Evolutionary conservation across 192 early-diverging fungal species (phyloP).

Genomic region (Phycomyces blakesleeanus): DNA sequence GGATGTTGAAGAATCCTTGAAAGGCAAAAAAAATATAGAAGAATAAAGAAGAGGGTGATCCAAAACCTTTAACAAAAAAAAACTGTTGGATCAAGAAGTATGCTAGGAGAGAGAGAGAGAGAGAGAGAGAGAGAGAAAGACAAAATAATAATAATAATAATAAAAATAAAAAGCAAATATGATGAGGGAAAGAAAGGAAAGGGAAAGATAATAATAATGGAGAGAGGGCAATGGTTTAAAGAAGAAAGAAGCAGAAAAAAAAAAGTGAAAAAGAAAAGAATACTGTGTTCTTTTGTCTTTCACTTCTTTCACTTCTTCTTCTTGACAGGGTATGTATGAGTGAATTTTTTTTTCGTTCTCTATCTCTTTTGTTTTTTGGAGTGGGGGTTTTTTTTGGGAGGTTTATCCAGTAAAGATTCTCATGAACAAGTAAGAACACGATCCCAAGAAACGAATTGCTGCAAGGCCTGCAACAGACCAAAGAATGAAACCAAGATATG

Average conservation of each 20-base stretch:
- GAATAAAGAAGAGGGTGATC: neutral
- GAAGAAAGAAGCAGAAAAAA: no score
- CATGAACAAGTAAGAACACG: conserved; percentile 58
- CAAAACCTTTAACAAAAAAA: neutral
- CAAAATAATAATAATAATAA: conserved; percentile 6
- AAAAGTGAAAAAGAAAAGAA: no score
- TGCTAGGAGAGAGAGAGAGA: neutral
- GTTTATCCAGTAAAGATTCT: conserved; percentile 46
- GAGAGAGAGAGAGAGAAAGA: neutral
- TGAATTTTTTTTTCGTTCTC: no score
- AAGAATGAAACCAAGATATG: conserved; percentile 65
- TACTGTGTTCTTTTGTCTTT: no score
- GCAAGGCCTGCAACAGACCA: conserved; percentile 71
- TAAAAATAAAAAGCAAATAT: neutral
- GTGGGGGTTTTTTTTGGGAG: neutral
- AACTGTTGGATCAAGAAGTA: neutral
- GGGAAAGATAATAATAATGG: neutral
- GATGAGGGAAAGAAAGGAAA: conserved; percentile 5
- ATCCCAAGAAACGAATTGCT: conserved; percentile 66
- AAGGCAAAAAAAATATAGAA: neutral
- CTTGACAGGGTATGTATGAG: no score
- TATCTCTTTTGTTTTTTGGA: neutral
- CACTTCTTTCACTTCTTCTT: no score
- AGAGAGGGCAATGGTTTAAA: no score
- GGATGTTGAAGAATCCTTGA: no score